Evolutionary conservation across 179 eudicot species (phyloP), one percentile per base, ranked within the genome.

Genomic region (Beta lomatogona): DNA sequence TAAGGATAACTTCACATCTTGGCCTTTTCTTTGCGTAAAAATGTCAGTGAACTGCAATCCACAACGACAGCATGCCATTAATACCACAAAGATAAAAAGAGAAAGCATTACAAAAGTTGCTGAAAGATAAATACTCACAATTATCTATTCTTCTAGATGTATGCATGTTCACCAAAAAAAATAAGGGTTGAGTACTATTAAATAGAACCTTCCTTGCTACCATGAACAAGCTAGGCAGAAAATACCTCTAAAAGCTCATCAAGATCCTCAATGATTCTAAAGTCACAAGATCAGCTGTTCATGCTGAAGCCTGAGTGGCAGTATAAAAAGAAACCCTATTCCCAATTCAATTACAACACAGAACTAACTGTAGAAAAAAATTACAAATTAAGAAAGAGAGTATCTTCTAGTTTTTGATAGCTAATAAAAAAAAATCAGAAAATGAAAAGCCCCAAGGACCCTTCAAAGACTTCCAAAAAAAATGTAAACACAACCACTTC

Each of bases 1-100:
- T 77, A 94, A 79, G 9, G 90, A 75, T 80, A 95, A 92, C 92
- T 91, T 86, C 58, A 87, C 91, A 81, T 92, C 92, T 82, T 89
- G 86, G 54, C 92, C 83, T 70, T 54, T 79, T 71, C 80, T 76
- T 52, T 45, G 63, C 16, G 57, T 48, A 22, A 85, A 85, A 41
- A 82, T 21, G 64, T 82, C 58, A 7, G 22, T 55, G 9, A 85
- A 85, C 87, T 85, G 59, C 77, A 79, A 46, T 74, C 83, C 82
- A 73, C 36, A 70, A 48, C 5, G 54, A 69, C 10, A 31, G 31
- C 81, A 80, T 55, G 79, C 67, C 77, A 82, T 21, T 21, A 36
- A 19, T 19, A 54, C 57, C 52, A 14, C 18, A 73, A 1, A 66
- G 41, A 71, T 41, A 12, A 45, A 25, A 8, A 9, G 3, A 66